Conservation (phyloP, 176 grass and related monocot species). For the Aechmea fasciata region DNA sequence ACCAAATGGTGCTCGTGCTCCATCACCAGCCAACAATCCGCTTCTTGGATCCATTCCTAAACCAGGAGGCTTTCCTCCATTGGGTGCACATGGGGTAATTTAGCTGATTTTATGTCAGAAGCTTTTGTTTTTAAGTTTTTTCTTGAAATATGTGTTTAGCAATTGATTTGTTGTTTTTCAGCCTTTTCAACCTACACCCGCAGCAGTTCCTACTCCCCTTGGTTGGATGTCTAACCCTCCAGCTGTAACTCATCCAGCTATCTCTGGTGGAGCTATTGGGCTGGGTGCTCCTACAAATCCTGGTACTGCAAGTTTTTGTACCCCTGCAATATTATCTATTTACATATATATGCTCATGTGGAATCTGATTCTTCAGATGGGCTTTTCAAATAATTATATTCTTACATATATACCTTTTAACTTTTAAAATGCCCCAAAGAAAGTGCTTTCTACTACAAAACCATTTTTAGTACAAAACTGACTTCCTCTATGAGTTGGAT, state of each 20-base stretch:
- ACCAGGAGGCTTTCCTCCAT: constrained; percentile 70
- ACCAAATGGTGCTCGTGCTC: constrained; percentile 21
- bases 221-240: constrained; percentile 99
- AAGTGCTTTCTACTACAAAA: too few species aligned
- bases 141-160: not conserved
- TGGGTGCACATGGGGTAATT: constrained; percentile 91
- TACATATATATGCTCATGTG: not conserved
- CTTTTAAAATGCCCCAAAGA: too few species aligned
- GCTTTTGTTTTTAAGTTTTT: constrained; percentile 5
- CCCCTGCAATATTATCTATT: too few species aligned
- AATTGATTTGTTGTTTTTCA: constrained; percentile 33
- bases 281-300: constrained; percentile 82
- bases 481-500: too few species aligned
- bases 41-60: constrained; percentile 21
- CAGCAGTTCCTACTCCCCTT: constrained; percentile 63
- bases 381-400: constrained; percentile 3
- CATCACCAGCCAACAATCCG: constrained; percentile 15
- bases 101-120: constrained; percentile 14
- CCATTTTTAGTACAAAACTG: too few species aligned
- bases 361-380: constrained; percentile 10
- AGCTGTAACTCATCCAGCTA: constrained; percentile 61
- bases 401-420: too few species aligned
- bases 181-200: constrained; percentile 84
- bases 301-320: constrained; percentile 33
- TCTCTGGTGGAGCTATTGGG: constrained; percentile 87